Evolutionary conservation across 495 filamentous ascomycete genomes (phyloP).

Genomic region (Peziza echinospora): DNA sequence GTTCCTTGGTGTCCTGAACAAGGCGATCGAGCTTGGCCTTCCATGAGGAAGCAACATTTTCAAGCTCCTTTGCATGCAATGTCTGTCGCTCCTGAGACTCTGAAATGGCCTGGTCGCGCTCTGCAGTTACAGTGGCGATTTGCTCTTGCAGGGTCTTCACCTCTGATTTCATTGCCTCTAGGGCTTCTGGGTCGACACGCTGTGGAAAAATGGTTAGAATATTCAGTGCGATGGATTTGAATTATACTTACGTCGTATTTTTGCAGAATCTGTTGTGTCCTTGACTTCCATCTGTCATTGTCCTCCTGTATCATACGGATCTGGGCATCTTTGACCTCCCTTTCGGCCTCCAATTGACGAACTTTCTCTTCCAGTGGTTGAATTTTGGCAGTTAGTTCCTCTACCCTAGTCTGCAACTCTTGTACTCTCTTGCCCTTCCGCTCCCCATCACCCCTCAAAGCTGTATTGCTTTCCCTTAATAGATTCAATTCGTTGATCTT

Average conservation of each 20-base stretch:
- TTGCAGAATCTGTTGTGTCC: slow-evolving; percentile 78
- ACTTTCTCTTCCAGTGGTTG: slow-evolving; percentile 63
- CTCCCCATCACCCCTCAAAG: slow-evolving; percentile 63
- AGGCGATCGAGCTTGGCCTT: slow-evolving; percentile 31
- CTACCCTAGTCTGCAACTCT: slow-evolving; percentile 49
- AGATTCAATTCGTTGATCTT: slow-evolving; percentile 87
- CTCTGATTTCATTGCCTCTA: slow-evolving; percentile 62
- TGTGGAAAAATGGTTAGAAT: slow-evolving; percentile 3
- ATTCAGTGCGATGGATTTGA: too few species aligned
- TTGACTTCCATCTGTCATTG: slow-evolving; percentile 76
- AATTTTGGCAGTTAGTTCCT: slow-evolving; percentile 51
- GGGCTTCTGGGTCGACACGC: slow-evolving; percentile 75
- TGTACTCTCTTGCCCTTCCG: slow-evolving; percentile 51
- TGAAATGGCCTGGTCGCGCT: slow-evolving; percentile 47
- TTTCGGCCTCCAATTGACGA: slow-evolving; percentile 55
- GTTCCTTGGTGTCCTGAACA: slow-evolving; percentile 38
- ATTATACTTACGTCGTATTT: slow-evolving; percentile 49
- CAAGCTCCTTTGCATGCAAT: slow-evolving; percentile 29
- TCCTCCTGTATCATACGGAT: slow-evolving; percentile 67
- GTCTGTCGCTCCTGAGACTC: slow-evolving; percentile 27
- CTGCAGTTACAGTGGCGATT: slow-evolving; percentile 38
- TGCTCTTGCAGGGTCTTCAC: slow-evolving; percentile 21
- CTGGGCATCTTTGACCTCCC: slow-evolving; percentile 62
- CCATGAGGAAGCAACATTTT: slow-evolving; percentile 21
- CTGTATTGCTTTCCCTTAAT: slow-evolving; percentile 78